Base-by-base conservation (phyloP, 768 basidiomycete genomes). In the Lactarius pseudohatsudake region DNA sequence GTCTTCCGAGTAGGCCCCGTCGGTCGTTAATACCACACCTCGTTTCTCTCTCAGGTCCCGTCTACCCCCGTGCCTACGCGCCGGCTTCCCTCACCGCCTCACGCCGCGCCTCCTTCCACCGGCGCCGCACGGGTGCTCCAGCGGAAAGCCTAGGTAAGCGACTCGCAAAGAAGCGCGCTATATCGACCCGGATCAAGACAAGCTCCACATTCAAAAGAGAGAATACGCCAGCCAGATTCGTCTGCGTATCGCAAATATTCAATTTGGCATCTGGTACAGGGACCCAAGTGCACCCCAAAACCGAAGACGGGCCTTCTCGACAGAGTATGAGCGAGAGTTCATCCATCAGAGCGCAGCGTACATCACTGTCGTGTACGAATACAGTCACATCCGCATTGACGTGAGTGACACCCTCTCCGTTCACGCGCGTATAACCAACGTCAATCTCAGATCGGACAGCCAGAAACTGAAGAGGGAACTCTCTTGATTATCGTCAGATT, bases 321-420 rank as follows among this genome's bases (percentile, higher is more conserved):
- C 86, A 4, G 92, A 93, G 75, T 91, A 86, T 82, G 84, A 89
- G 62, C 76, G 80, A 47, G 77, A 84, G 50, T 86, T 84, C 45
- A 66, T 71, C 9, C 68, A 79, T 53, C 69, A 70, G 9, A 81
- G 84, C 41, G 79, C 81, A 40, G 88, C 82, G 0, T 81, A 83
- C 73, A 74, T 92, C 22, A 74, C 78, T 38, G 85, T 92, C 40
- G 84, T 88, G 61, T 91, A 90, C 70, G 86, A 86, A 30, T 84
- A 89, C 70, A 90, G 87, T 76, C 72, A 84, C 15, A 81, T 93
- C 45, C 83, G 84, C 18, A 80, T 91, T 18, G 80, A 79, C 75
- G 90, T 89, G 65, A 70, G 79, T 72, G 2, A 16, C 6, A 43
- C 36, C 38, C n/a, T 40, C 34, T 43, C n/a, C 22, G 9, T 32